A percentile compares a stretch with the other conserved stretches of the same genome.
Conservation (phyloP, 768 basidiomycete species). For the Russula sp. region DNA sequence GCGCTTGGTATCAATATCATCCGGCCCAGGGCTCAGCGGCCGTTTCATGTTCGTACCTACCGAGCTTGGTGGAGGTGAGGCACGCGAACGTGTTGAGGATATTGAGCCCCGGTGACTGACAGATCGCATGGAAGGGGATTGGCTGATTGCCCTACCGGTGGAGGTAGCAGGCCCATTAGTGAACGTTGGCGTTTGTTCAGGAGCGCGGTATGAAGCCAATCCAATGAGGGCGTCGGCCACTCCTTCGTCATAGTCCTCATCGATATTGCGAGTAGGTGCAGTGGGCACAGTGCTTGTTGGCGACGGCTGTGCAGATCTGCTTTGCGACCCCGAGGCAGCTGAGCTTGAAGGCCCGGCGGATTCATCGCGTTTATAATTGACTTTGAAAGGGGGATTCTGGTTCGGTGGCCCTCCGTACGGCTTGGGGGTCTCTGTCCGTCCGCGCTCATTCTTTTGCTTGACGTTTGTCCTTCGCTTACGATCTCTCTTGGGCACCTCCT, state of each 20-base stretch:
- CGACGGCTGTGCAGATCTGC: slow-evolving; percentile 62
- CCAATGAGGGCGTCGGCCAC: slow-evolving; percentile 81
- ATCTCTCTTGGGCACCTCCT: slow-evolving; percentile 49
- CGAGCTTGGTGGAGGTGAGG: slow-evolving; percentile 46
- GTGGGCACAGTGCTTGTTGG: slow-evolving; percentile 55
- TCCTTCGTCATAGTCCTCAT: slow-evolving; percentile 93
- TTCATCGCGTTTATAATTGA: slow-evolving; percentile 33
- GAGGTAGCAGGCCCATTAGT: slow-evolving; percentile 15
- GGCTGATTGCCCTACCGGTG: slow-evolving; percentile 13
- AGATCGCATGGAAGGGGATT: slow-evolving; percentile 39
- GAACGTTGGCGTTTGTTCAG: slow-evolving; percentile 21
- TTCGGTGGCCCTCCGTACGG: slow-evolving; percentile 24
- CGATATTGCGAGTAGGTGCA: slow-evolving; percentile 61
- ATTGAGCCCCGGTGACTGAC: slow-evolving; percentile 57
- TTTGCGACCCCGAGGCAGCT: slow-evolving; percentile 43
- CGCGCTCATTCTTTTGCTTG: slow-evolving; percentile 39
- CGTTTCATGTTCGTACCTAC: slow-evolving; percentile 46
- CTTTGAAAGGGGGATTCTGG: slow-evolving; percentile 24
- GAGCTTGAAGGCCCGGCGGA: slow-evolving; percentile 62
- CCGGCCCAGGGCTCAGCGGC: slow-evolving; percentile 58
- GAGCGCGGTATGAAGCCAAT: slow-evolving; percentile 32
- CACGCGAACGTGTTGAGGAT: slow-evolving; percentile 56
- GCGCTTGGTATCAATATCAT: slow-evolving; percentile 52
- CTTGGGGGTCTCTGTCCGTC: slow-evolving; percentile 41
- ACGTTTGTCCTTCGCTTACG: slow-evolving; percentile 41